These are phyloP conservation scores for Colletotrichum incanum DNA, from an alignment of 2,329 filamentous ascomycete species.

Conservation along the genomic window DNA sequence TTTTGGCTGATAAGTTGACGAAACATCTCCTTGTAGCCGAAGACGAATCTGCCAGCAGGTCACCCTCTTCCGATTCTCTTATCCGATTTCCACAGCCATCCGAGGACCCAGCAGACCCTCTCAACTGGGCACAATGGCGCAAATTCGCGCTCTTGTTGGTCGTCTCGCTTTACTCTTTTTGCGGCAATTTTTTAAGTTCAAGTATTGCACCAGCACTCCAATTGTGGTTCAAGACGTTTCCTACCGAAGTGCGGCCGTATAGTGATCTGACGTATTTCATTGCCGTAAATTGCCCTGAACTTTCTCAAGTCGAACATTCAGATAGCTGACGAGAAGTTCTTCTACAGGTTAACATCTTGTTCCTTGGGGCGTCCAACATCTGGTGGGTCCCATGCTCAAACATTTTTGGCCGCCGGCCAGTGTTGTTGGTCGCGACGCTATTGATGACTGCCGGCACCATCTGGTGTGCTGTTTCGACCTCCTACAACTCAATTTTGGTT, in stretches of 20 bases:
- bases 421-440: constrained; percentile 51
- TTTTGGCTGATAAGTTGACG: not conserved
- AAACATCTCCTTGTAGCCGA: not conserved
- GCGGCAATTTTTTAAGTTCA: constrained; percentile 52
- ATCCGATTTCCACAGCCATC: constrained; percentile 47
- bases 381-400: constrained; percentile 57
- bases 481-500: constrained; percentile 48
- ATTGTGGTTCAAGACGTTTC: constrained; percentile 52
- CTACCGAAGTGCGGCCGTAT: constrained; percentile 45
- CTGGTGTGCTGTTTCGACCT: constrained; percentile 48
- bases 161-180: constrained; percentile 53
- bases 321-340: not conserved
- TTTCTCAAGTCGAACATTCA: not conserved
- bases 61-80: constrained; percentile 31
- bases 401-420: constrained; percentile 51
- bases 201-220: constrained; percentile 53
- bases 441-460: constrained; percentile 48
- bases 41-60: constrained; percentile 17
- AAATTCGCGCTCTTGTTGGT: constrained; percentile 50
- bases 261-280: constrained; percentile 51
- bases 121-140: constrained; percentile 54
- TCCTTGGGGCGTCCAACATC: constrained; percentile 54
- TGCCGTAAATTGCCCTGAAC: constrained; percentile 46
- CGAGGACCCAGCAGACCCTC: constrained; percentile 53
- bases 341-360: constrained; percentile 51